Evolutionary conservation across 257 asterid species (phyloP).

Genomic region (Jasminum sambac): DNA sequence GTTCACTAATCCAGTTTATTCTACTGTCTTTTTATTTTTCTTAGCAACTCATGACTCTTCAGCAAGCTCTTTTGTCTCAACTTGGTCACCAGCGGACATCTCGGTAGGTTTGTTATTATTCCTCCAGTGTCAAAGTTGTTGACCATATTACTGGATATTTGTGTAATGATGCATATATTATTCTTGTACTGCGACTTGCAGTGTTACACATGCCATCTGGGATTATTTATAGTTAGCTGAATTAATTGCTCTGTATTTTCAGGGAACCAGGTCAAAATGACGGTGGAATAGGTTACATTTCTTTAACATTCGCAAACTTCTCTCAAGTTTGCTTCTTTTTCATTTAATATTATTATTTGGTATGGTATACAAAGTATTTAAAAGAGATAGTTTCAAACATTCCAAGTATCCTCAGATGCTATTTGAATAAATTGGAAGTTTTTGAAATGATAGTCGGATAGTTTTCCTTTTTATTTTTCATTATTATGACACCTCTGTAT

Average conservation of each 20-base stretch:
- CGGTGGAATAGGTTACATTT: conserved; percentile 27
- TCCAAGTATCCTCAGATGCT: not conserved
- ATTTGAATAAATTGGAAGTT: not conserved
- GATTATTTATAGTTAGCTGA: conserved; percentile 1
- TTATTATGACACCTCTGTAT: not conserved
- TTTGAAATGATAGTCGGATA: not conserved
- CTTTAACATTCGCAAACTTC: not conserved
- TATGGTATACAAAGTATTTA: not conserved
- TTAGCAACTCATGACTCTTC: conserved; percentile 48
- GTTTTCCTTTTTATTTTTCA: not conserved
- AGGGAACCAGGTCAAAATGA: conserved; percentile 42
- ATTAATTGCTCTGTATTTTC: conserved; percentile 17
- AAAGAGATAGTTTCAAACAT: too few relatives aligned
- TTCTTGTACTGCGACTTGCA: not conserved
- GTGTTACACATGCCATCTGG: not conserved
- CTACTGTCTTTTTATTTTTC: conserved; percentile 4
- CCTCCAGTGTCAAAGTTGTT: not conserved
- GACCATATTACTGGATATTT: not conserved
- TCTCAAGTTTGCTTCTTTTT: not conserved
- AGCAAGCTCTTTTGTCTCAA: conserved; percentile 51
- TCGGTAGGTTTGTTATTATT: conserved; percentile 47
- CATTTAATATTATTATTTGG: too few relatives aligned
- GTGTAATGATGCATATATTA: not conserved
- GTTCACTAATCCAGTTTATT: not conserved
- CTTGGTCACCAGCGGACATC: conserved; percentile 39